Percentiles rank a stretch among this genome's conserved stretches.
These are phyloP conservation scores for Globisporangium rhizosaccharum DNA, from an alignment of 352 stramenopile genomes.

Conservation along the genomic window DNA sequence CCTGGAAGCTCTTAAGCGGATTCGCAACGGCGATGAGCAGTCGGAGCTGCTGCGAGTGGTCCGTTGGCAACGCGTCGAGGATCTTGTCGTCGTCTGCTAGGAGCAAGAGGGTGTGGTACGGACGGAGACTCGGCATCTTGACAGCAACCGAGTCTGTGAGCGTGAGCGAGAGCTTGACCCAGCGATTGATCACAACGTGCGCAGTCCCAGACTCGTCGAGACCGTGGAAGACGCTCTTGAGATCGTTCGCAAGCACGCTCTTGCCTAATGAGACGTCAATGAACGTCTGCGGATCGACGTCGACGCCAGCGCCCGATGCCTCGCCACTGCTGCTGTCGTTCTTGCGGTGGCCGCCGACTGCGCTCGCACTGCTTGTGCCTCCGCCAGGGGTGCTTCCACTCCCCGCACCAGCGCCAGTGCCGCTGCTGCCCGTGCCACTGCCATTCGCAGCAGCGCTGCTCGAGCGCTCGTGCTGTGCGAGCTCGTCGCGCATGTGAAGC, in stretches of 20 bases:
- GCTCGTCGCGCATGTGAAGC: slow-evolving; percentile 73
- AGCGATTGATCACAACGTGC: slow-evolving; percentile 81
- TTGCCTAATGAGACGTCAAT: slow-evolving; percentile 76
- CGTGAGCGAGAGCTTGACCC: slow-evolving; percentile 83
- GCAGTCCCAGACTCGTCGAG: slow-evolving; percentile 65
- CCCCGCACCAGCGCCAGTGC: slow-evolving; percentile 7
- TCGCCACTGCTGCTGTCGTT: slow-evolving; percentile 24
- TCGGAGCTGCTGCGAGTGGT: slow-evolving; percentile 73
- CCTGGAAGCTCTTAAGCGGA: slow-evolving; percentile 82
- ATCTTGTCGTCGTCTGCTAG: slow-evolving; percentile 62
- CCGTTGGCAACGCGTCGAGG: slow-evolving; percentile 53
- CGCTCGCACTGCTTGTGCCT: slow-evolving; percentile 10
- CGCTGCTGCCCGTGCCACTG: slow-evolving; percentile 18
- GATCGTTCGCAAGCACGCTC: slow-evolving; percentile 78
- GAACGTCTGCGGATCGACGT: slow-evolving; percentile 77
- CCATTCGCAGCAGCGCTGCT: slow-evolving; percentile 17
- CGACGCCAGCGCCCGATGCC: slow-evolving; percentile 21
- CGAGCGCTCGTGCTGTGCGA: slow-evolving; percentile 60
- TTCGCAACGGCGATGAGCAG: slow-evolving; percentile 70
- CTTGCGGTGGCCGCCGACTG: slow-evolving; percentile 22
- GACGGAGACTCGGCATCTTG: slow-evolving; percentile 54
- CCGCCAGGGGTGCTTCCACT: slow-evolving; percentile 1
- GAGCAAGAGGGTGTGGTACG: slow-evolving; percentile 82
- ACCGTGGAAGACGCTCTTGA: slow-evolving; percentile 82
- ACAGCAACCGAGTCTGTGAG: slow-evolving; percentile 61